A percentile compares a stretch with the other conserved stretches of the same genome.
Evolutionary conservation across 805 yeast species (phyloP).

Genomic region (Candida rishiriensis): DNA sequence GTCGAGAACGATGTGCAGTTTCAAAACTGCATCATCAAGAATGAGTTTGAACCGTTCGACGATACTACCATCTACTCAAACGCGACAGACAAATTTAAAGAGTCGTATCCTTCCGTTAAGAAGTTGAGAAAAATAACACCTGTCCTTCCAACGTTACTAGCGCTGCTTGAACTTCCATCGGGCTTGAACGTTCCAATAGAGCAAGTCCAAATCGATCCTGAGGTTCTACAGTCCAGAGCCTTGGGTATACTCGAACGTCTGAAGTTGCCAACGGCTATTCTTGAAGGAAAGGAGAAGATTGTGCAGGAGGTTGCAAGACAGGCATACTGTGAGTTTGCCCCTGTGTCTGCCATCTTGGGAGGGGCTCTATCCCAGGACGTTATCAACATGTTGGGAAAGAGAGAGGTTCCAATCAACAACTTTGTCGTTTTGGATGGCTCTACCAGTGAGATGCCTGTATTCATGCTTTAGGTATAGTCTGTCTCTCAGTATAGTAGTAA

Average conservation of each 20-base stretch:
- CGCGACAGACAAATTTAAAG: slow-evolving; percentile 30
- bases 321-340: slow-evolving; percentile 64
- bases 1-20: slow-evolving; percentile 33
- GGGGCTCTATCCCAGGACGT: slow-evolving; percentile 90
- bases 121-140: slow-evolving; percentile 50
- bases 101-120: slow-evolving; percentile 24
- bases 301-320: slow-evolving; percentile 42
- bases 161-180: slow-evolving; percentile 45
- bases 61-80: slow-evolving; percentile 26
- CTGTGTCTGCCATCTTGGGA: slow-evolving; percentile 83
- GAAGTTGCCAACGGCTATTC: slow-evolving; percentile 42
- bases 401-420: slow-evolving; percentile 80
- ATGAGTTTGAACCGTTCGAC: slow-evolving; percentile 33
- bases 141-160: slow-evolving; percentile 53
- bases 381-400: slow-evolving; percentile 71
- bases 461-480: slow-evolving; percentile 22
- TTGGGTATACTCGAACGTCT: slow-evolving; percentile 32
- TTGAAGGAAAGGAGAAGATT: slow-evolving; percentile 32
- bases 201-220: slow-evolving; percentile 16
- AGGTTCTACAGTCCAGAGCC: slow-evolving; percentile 29
- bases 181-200: slow-evolving; percentile 24
- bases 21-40: slow-evolving; percentile 36
- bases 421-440: slow-evolving; percentile 71
- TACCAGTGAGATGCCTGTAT: slow-evolving; percentile 73
- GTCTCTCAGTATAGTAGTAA: no score